Base-by-base conservation (phyloP, 352 stramenopile genomes). In the Phytophthora europaea region DNA sequence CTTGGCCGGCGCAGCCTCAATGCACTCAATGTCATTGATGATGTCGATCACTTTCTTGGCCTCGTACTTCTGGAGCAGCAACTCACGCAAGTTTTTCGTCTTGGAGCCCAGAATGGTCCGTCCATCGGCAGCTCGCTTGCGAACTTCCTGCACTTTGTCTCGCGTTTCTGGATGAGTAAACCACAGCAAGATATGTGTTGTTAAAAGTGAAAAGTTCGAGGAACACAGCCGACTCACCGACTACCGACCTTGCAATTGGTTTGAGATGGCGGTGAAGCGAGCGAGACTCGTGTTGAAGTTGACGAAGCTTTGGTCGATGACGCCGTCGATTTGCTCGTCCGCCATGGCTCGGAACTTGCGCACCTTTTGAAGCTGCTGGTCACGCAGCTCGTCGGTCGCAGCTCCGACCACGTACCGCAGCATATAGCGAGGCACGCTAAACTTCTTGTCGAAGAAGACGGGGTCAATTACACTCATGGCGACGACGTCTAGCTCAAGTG, bases 201-300 rank as follows among this genome's bases (percentile, higher is more conserved):
- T n/a, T n/a, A 51, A 51, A 51, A 10, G 18, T 43, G 36, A 16
- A 20, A 10, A 51, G 43, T 13, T n/a, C 34, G 16, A 60, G 18
- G 28, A 22, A 28, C 40, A 18, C 31, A 34, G 34, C 9, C 18
- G 3, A 55, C 28, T 36, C 40, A 18, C 7, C 8, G 2, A 9
- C 45, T 50, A 23, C 15, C 13, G 59, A 93, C 89, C 89, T 84
- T 94, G 81, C 16, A 94, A 72, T 51, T 94, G 89, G 51, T 90
- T 87, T 2, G 87, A 92, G 58, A 94, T 94, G 60, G 75, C 75
- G 20, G 85, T 87, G 75, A 96, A 96, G 45, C 84, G 84, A 72
- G 80, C 84, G 43, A 96, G 84, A 67, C 85, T 94, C 48, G 85
- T 92, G 75, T 96, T 96, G 62, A 95, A 94, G 65, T 94, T 95